phyloP scores from a whole-genome alignment of 352 stramenopile species.

The Globisporangium viniferum region DNA sequence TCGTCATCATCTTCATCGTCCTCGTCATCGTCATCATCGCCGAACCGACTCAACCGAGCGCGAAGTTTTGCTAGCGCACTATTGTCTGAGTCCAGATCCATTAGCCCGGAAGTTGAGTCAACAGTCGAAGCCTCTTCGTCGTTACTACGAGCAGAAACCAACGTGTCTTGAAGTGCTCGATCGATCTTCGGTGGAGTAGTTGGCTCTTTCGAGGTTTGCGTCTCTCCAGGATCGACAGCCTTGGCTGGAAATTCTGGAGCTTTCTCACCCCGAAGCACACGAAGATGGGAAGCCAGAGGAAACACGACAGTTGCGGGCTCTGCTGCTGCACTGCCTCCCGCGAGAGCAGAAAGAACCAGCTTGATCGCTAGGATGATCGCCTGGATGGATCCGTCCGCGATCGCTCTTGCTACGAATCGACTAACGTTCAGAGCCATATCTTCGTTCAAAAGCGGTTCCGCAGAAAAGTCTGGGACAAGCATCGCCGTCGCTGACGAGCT shows the following conservation, averaged over 20 bases:
- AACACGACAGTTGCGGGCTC: constrained; percentile 29
- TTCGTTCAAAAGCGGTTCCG: constrained; percentile 44
- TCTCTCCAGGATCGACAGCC: background rate
- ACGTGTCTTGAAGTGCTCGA: background rate
- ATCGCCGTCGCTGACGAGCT: constrained; percentile 39
- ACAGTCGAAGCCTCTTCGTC: constrained; percentile 27
- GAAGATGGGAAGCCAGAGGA: constrained; percentile 63
- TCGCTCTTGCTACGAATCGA: constrained; percentile 70
- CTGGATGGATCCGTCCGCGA: constrained; percentile 76
- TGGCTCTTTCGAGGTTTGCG: constrained; percentile 26
- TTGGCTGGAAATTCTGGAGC: constrained; percentile 43
- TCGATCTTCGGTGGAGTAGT: constrained; percentile 32
- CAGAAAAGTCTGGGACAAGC: constrained; percentile 67
- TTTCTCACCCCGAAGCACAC: constrained; percentile 68
- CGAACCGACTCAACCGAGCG: constrained; percentile 65
- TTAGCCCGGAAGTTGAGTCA: constrained; percentile 31
- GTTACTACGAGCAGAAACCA: constrained; percentile 1
- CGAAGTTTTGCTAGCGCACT: constrained; percentile 60
- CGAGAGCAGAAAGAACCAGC: constrained; percentile 50
- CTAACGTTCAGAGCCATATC: constrained; percentile 67
- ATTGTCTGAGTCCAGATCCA: constrained; percentile 71
- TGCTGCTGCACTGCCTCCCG: constrained; percentile 15
- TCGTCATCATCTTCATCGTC: constrained; percentile 61
- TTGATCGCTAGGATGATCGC: constrained; percentile 71
- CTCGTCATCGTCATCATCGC: constrained; percentile 33